Evolutionary conservation across 768 basidiomycete species (phyloP), one percentile per base, ranked within the genome.

Genomic region (Fomitopsis serialis): DNA sequence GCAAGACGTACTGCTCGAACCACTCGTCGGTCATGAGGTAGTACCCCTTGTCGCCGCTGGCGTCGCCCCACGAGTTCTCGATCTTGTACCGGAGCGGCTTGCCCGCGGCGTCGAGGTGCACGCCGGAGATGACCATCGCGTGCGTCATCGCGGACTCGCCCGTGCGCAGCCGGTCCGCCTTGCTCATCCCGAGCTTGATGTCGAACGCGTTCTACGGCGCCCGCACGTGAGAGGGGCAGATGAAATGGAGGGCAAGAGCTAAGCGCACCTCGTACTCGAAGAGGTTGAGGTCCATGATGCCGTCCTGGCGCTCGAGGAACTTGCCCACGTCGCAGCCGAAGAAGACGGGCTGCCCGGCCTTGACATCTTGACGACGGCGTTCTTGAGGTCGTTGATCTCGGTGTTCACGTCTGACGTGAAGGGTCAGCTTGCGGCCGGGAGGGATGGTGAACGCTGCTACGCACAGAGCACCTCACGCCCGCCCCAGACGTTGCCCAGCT

Each of bases 251-350:
- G 15, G 21, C n/a, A n/a, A 15, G 40, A 34, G 15, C 37, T 13
- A 48, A 2, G 19, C 71, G 29, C 24, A 85, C 88, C 79, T 89
- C 87, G 64, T 89, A 90, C 62, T 91, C 86, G 66, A 84, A 92
- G 21, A 95, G 75, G 15, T 78, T 79, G 23, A 83, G 80, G 65
- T 94, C 94, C 93, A 96, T 91, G 58, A 97, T 84, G 23, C 95
- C 96, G 2, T 76, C 68, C 23, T 69, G 60, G 22, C 75, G 73
- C 59, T 90, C 84, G 3, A 86, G 88, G 65, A 82, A 90, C 65
- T 97, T 82, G 34, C 93, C 94, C 43, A 97, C 93, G 65, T 98
- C 96, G 66, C 95, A 97, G 0, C 94, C 96, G 65, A 98, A 98
- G 80, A 96, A 97, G 43, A 95, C 87, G 4, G 94, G 88, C 36